These are phyloP conservation scores for Candida xiaguanensis DNA, from an alignment of 805 yeast species.

Conservation along the genomic window DNA sequence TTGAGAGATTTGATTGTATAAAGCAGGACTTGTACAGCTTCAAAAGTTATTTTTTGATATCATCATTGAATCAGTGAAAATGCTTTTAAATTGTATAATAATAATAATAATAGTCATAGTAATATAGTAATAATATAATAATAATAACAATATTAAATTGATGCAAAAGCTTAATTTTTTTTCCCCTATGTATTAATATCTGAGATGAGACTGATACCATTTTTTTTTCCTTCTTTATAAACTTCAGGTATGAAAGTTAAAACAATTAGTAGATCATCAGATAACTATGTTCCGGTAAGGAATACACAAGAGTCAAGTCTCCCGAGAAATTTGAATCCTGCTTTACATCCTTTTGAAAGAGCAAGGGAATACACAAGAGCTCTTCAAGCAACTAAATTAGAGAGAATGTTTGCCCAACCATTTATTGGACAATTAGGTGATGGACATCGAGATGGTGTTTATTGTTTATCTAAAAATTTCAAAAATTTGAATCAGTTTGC, in stretches of 20 bases:
- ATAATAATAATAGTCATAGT: not conserved
- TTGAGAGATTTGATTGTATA: slow-evolving; percentile 1
- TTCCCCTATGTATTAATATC: not conserved
- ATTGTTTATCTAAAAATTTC: slow-evolving; percentile 78
- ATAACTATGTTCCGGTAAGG: slow-evolving; percentile 86
- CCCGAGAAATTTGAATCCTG: slow-evolving; percentile 89
- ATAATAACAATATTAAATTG: not conserved
- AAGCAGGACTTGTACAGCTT: slow-evolving; percentile 6
- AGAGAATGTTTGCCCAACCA: slow-evolving; percentile 96
- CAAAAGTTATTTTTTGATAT: not conserved
- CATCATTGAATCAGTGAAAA: not conserved
- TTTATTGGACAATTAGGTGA: slow-evolving; percentile 91
- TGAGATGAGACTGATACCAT: not conserved
- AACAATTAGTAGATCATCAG: slow-evolving; percentile 85
- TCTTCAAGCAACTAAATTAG: slow-evolving; percentile 89
- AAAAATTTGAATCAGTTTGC: slow-evolving; percentile 70
- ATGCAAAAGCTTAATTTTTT: not conserved
- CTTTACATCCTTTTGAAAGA: slow-evolving; percentile 93
- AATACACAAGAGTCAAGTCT: slow-evolving; percentile 84
- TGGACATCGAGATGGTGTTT: slow-evolving; percentile 95
- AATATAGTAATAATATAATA: not conserved
- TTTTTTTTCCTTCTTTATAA: not conserved
- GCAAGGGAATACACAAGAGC: slow-evolving; percentile 97
- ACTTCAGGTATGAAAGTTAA: slow-evolving; percentile 63
- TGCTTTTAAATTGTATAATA: not conserved